Evolutionary conservation across 495 filamentous ascomycete species (phyloP).

Genomic region (Penicillium dipodomyicola): DNA sequence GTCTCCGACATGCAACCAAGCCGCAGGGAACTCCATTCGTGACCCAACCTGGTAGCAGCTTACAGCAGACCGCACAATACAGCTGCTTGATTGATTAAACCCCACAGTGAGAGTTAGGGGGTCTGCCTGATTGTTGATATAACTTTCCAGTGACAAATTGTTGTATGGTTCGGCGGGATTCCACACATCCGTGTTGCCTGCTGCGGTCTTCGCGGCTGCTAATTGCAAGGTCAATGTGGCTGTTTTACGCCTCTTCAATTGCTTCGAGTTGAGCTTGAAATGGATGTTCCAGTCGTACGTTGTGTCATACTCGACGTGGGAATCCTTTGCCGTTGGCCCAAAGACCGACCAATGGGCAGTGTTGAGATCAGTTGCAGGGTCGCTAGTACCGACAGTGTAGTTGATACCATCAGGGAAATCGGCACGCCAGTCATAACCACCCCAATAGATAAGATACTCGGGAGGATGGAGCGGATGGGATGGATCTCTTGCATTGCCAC

Average conservation of each 20-base stretch:
- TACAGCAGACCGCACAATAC: slow-evolving; percentile 52
- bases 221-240: slow-evolving; percentile 57
- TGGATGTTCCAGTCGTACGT: slow-evolving; percentile 54
- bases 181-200: slow-evolving; percentile 55
- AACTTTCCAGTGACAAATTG: slow-evolving; percentile 41
- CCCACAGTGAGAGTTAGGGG: slow-evolving; percentile 28
- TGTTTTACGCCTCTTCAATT: slow-evolving; percentile 21
- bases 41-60: slow-evolving; percentile 56
- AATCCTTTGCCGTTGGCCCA: slow-evolving; percentile 44
- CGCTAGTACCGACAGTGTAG: slow-evolving; percentile 50
- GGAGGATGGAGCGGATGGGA: slow-evolving; percentile 47
- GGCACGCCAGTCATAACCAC: slow-evolving; percentile 49
- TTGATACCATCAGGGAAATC: slow-evolving; percentile 54
- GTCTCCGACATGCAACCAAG: slow-evolving; percentile 41
- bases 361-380: slow-evolving; percentile 46
- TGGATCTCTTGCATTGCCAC: slow-evolving; percentile 42
- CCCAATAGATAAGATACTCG: slow-evolving; percentile 57
- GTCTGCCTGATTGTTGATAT: slow-evolving; percentile 26
- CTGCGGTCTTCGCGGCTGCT: slow-evolving; percentile 55
- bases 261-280: slow-evolving; percentile 40
- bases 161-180: slow-evolving; percentile 45
- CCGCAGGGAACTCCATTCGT: slow-evolving; percentile 48
- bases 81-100: slow-evolving; percentile 45
- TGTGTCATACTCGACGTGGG: slow-evolving; percentile 34
- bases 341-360: slow-evolving; percentile 57